These are phyloP conservation scores for Puccinia polysora DNA, from an alignment of 1,284 basidiomycete genomes.

Conservation along the genomic window DNA sequence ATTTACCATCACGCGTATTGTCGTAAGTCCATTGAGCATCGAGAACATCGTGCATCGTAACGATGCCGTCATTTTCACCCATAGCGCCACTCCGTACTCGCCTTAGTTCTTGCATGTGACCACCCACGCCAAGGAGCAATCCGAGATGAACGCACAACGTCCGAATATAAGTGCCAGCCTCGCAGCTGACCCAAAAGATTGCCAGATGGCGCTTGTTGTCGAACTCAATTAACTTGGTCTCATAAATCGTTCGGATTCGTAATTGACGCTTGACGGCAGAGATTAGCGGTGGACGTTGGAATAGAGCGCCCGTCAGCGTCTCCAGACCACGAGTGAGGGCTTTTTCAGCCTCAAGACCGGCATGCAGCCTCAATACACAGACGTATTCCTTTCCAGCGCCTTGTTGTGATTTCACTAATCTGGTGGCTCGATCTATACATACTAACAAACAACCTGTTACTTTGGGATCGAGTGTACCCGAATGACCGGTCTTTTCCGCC, in stretches of 20 bases:
- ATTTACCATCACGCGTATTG: slow-evolving; percentile 91
- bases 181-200: slow-evolving; percentile 98
- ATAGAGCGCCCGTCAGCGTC: slow-evolving; percentile 94
- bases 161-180: slow-evolving; percentile 97
- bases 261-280: slow-evolving; percentile 98
- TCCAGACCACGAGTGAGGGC: slow-evolving; percentile 88
- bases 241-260: slow-evolving; percentile 94
- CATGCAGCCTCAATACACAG: slow-evolving; percentile 87
- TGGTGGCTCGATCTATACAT: slow-evolving; percentile 98
- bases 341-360: slow-evolving; percentile 71
- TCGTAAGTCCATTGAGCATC: slow-evolving; percentile 99
- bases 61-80: slow-evolving; percentile 95
- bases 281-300: slow-evolving; percentile 97
- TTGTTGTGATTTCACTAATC: slow-evolving; percentile 98
- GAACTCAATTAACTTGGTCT: slow-evolving; percentile 92
- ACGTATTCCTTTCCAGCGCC: slow-evolving; percentile 99
- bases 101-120: slow-evolving; percentile 98
- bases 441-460: slow-evolving; percentile 98
- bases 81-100: slow-evolving; percentile 92
- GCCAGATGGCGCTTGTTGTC: slow-evolving; percentile 95
- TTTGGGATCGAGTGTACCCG: slow-evolving; percentile 96
- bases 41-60: slow-evolving; percentile 99
- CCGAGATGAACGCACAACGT: slow-evolving; percentile 97
- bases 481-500: slow-evolving; percentile 97
- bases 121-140: slow-evolving; percentile 88